Base-by-base conservation (phyloP, 75 land plant genomes). In the Picea glauca region DNA sequence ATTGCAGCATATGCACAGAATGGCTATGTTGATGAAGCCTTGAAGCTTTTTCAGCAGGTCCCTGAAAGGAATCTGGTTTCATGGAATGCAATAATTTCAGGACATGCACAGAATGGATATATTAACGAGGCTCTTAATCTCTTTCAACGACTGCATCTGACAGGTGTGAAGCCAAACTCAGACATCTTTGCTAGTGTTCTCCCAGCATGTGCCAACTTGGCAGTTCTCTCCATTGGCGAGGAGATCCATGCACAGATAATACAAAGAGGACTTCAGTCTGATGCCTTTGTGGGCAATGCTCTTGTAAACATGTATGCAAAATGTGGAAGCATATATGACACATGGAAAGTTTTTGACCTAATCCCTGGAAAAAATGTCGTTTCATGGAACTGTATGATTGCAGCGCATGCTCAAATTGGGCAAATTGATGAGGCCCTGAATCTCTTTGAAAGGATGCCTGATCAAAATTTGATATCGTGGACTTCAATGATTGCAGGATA, bases 1-100 rank as follows among this genome's bases (percentile, higher is more conserved):
- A 90, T 92, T 62, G 87, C 88, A 23, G 92, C 90, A 2, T 92
- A 78, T 80, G 75, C 88, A n/a, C 35, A 76, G 20, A 77, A 84
- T 17, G 84, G 84, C 58, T 76, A 81, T 57, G 81, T 83, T 72
- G 90, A 88, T 58, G 90, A 86, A 46, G 90, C 94, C 58, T 88
- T 90, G 21, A 80, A 72, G 33, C 77, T 82, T 65, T 87, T 92
- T 76, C 75, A 79, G 21, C 12, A 58, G 14, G 50, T 46, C 50
- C 0, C 50, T 46, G 7, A 6, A 46, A 46, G 50, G 50, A 46
- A 46, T 46, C 8, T 46, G 50, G 1, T 46, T 46, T 46, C 50
- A 46, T 46, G 50, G 50, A 40, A 46, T 46, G 50, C 8, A 46
- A 46, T 46, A 46, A 46, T 46, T 46, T 5, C 7, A 46, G 8